Conservation (phyloP, 1,284 basidiomycete species). For the Marasmius oreades region DNA sequence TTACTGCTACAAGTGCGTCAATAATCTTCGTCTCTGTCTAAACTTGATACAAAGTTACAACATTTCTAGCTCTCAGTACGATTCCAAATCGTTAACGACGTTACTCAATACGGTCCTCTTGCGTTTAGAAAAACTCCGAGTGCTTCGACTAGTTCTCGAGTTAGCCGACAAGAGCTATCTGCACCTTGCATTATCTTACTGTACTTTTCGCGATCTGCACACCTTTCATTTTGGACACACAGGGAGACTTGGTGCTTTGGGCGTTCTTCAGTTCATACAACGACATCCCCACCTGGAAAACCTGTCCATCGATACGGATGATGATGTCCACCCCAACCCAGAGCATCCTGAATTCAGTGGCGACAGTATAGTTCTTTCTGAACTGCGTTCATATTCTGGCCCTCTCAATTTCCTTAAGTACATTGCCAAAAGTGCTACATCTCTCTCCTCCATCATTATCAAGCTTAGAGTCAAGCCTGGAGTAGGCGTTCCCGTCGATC, state of each 20-base stretch:
- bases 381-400: neutral
- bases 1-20: neutral
- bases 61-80: neutral
- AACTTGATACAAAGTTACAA: neutral
- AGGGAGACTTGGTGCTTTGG: neutral
- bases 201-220: neutral
- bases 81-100: neutral
- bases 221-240: neutral
- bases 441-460: neutral
- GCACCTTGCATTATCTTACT: neutral
- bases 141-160: neutral
- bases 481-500: neutral
- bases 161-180: neutral
- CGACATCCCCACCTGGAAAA: neutral
- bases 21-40: neutral
- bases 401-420: slow-evolving; percentile 1
- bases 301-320: neutral
- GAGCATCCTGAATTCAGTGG: neutral
- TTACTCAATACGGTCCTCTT: neutral
- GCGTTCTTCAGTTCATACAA: neutral
- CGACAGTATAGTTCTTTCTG: neutral
- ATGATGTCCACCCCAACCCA: neutral
- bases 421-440: neutral
- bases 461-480: neutral
- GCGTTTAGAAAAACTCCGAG: neutral